A percentile compares a stretch with the other conserved stretches of the same genome.
These are phyloP conservation scores for Thelephora ganbajun DNA, from an alignment of 768 basidiomycete genomes.

Conservation along the genomic window DNA sequence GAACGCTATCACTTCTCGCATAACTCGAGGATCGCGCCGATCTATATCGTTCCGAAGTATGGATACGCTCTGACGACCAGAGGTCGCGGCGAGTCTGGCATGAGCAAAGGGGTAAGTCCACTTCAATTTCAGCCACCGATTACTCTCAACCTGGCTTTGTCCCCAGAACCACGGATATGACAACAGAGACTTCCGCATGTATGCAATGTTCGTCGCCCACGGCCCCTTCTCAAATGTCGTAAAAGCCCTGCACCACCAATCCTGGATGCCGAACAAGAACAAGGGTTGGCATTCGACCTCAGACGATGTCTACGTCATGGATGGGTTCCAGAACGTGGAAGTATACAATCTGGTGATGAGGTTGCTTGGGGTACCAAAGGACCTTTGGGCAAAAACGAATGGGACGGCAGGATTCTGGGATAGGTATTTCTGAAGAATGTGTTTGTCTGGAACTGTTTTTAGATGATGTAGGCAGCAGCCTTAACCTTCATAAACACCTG, in stretches of 20 bases:
- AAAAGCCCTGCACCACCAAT: slow-evolving; percentile 26
- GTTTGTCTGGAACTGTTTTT: too few relatives aligned
- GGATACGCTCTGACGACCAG: slow-evolving; percentile 68
- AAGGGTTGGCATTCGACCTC: slow-evolving; percentile 57
- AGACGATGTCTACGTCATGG: slow-evolving; percentile 57
- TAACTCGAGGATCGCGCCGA: slow-evolving; percentile 71
- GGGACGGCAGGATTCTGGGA: slow-evolving; percentile 82
- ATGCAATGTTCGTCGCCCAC: slow-evolving; percentile 83
- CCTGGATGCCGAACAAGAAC: slow-evolving; percentile 16
- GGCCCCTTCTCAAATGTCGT: slow-evolving; percentile 70
- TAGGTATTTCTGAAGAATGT: slow-evolving; percentile 35
- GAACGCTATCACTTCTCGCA: slow-evolving; percentile 61
- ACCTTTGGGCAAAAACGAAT: slow-evolving; percentile 47
- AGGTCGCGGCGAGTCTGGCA: slow-evolving; percentile 40
- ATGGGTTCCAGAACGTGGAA: slow-evolving; percentile 77
- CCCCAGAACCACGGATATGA: slow-evolving; percentile 83
- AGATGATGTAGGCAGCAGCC: too few relatives aligned
- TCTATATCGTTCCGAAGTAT: slow-evolving; percentile 72
- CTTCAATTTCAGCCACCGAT: too few relatives aligned
- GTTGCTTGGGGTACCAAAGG: slow-evolving; percentile 45
- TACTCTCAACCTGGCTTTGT: too few relatives aligned
- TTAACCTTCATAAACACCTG: too few relatives aligned
- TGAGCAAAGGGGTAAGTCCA: slow-evolving; percentile 61
- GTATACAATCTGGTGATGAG: slow-evolving; percentile 73
- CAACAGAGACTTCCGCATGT: slow-evolving; percentile 64